Evolutionary conservation across 2,329 filamentous ascomycete genomes (phyloP).

Genomic region (Pseudogymnoascus sp.): DNA sequence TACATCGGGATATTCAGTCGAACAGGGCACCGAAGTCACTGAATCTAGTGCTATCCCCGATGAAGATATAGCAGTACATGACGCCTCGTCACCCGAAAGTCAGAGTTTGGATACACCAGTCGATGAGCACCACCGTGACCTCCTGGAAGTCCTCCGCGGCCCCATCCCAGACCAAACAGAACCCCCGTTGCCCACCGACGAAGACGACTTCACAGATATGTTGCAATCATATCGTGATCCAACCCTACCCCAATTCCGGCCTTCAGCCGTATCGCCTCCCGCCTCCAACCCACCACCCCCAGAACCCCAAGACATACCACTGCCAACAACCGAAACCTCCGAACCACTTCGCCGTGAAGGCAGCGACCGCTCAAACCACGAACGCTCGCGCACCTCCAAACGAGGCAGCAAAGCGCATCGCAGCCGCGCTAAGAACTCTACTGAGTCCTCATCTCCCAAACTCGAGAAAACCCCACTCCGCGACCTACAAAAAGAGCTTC

Average conservation of each 20-base stretch:
- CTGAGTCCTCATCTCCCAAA: constrained; percentile 11
- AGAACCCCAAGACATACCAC: constrained; percentile 17
- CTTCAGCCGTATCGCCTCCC: constrained; percentile 35
- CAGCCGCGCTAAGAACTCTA: constrained; percentile 17
- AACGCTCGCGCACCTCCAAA: constrained; percentile 15
- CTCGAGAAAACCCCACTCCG: neutral
- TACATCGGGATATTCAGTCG: constrained; percentile 24
- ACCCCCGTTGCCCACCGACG: constrained; percentile 1
- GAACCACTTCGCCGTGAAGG: constrained; percentile 18
- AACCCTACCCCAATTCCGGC: constrained; percentile 63
- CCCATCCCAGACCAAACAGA: neutral
- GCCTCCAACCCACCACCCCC: constrained; percentile 23
- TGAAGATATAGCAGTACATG: neutral
- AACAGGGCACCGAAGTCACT: neutral
- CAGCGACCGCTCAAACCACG: constrained; percentile 19
- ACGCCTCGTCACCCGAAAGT: neutral
- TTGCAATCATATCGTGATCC: constrained; percentile 42
- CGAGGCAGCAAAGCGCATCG: neutral
- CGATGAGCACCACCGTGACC: neutral
- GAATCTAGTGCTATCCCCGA: neutral
- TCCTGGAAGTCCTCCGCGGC: constrained; percentile 8
- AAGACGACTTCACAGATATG: neutral
- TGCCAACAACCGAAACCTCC: constrained; percentile 11
- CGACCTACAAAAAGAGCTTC: neutral
- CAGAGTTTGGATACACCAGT: neutral